These are phyloP conservation scores for Sanghuangporus baumii DNA, from an alignment of 1,284 basidiomycete species.

Conservation along the genomic window DNA sequence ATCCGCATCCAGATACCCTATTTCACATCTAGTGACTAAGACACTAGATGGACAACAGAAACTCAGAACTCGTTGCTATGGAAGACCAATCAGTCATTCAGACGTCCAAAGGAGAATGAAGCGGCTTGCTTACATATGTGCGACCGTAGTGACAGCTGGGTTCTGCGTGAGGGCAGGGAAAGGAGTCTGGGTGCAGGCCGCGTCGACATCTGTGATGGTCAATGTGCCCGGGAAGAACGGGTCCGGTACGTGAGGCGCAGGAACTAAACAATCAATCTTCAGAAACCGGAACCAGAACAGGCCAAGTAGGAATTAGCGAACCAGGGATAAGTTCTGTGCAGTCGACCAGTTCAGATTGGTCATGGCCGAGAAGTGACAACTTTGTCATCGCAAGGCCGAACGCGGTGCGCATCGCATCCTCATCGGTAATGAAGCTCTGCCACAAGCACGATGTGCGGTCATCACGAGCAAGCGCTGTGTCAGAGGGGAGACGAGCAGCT, in stretches of 20 bases:
- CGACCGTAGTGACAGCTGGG: constrained; percentile 14
- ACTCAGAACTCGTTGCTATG: not conserved
- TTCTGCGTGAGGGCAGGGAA: constrained; percentile 17
- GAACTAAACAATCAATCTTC: not conserved
- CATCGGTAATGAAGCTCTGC: constrained; percentile 35
- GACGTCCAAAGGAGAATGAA: not conserved
- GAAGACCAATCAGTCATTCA: not conserved
- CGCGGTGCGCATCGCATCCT: constrained; percentile 27
- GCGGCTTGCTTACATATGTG: constrained; percentile 11
- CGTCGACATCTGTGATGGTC: constrained; percentile 12
- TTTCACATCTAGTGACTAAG: not conserved
- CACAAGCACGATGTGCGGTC: constrained; percentile 32
- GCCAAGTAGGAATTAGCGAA: not conserved
- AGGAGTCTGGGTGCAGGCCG: constrained; percentile 15
- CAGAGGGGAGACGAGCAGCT: constrained; percentile 32
- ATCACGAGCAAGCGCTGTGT: constrained; percentile 27
- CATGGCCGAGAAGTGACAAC: constrained; percentile 16
- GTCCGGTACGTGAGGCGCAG: not conserved
- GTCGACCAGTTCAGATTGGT: constrained; percentile 16
- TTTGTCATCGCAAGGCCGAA: constrained; percentile 26
- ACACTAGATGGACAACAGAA: not conserved
- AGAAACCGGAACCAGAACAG: not conserved
- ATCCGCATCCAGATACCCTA: not conserved
- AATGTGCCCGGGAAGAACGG: constrained; percentile 11
- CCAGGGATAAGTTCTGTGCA: constrained; percentile 21